Evolutionary conservation across 306 rosid species (phyloP).

Genomic region (Sicyos baderoa): DNA sequence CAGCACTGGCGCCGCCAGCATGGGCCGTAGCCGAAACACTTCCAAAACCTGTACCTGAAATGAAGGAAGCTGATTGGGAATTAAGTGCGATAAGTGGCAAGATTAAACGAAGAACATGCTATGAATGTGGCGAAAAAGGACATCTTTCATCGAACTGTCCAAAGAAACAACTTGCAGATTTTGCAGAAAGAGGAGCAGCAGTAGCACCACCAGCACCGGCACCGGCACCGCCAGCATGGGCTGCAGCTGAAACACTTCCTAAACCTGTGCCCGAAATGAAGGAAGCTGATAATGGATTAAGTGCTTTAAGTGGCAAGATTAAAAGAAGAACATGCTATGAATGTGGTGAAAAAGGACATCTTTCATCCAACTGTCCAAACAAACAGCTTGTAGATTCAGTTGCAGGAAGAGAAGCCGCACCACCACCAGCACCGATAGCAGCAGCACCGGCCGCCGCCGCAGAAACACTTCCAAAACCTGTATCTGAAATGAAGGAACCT

Average conservation of each 20-base stretch:
- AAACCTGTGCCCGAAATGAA: too few relatives aligned
- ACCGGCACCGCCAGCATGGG: too few relatives aligned
- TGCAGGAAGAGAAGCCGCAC: too few relatives aligned
- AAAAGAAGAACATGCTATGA: too few relatives aligned
- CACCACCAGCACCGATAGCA: too few relatives aligned
- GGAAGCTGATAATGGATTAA: too few relatives aligned
- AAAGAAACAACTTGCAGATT: conserved; percentile 34
- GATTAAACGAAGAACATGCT: conserved; percentile 72
- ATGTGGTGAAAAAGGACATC: too few relatives aligned
- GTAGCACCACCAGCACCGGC: neutral
- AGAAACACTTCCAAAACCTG: neutral
- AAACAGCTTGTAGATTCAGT: too few relatives aligned
- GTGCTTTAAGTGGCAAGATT: too few relatives aligned
- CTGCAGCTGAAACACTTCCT: too few relatives aligned
- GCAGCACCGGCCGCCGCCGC: neutral
- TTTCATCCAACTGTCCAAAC: too few relatives aligned
- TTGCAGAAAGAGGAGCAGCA: neutral
- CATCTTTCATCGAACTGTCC: conserved; percentile 64
- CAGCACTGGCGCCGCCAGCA: neutral
- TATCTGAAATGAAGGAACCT: neutral
- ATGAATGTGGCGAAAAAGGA: conserved; percentile 85
- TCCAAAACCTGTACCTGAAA: neutral
- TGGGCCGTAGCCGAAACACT: neutral
- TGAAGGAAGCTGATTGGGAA: neutral
- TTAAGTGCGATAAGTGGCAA: conserved; percentile 37